These are phyloP conservation scores for Knoxdaviesia capensis DNA, from an alignment of 2,329 filamentous ascomycete species.

Conservation along the genomic window DNA sequence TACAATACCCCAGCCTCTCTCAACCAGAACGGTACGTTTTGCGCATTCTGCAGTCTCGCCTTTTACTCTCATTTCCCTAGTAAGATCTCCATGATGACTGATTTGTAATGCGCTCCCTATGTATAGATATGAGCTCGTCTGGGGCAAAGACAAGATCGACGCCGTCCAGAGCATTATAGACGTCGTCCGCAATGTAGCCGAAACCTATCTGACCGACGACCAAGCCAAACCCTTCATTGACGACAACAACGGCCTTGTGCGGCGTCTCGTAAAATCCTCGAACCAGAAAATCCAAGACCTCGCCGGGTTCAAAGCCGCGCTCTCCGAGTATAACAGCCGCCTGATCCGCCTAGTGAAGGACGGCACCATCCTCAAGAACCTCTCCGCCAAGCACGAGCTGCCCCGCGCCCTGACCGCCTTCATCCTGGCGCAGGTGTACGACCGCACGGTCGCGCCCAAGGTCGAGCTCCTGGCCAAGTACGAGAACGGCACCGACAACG, in stretches of 20 bases:
- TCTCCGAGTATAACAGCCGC: slow-evolving; percentile 59
- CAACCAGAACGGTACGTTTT: slow-evolving; percentile 41
- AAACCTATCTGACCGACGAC: slow-evolving; percentile 57
- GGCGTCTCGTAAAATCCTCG: slow-evolving; percentile 56
- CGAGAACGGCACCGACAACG: slow-evolving; percentile 76
- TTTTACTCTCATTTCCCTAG: background rate
- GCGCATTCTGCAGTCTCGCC: slow-evolving; percentile 10
- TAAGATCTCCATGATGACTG: background rate
- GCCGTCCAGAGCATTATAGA: slow-evolving; percentile 54
- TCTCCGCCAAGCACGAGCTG: slow-evolving; percentile 48
- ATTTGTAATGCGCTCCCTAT: background rate
- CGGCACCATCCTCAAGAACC: slow-evolving; percentile 51
- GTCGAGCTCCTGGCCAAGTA: slow-evolving; percentile 73
- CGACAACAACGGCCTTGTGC: slow-evolving; percentile 52
- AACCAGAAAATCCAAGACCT: slow-evolving; percentile 43
- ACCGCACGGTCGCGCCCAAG: slow-evolving; percentile 76
- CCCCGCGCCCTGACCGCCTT: slow-evolving; percentile 56
- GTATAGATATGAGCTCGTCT: slow-evolving; percentile 49
- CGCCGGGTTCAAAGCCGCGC: slow-evolving; percentile 48
- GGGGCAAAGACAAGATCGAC: slow-evolving; percentile 61
- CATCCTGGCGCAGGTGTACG: slow-evolving; percentile 74
- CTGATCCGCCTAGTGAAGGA: slow-evolving; percentile 45
- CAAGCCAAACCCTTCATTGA: slow-evolving; percentile 49
- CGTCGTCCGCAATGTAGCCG: slow-evolving; percentile 47
- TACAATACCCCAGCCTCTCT: slow-evolving; percentile 69